These are phyloP conservation scores for Chaetomium sp. DNA, from an alignment of 2,329 filamentous ascomycete genomes.

Conservation along the genomic window DNA sequence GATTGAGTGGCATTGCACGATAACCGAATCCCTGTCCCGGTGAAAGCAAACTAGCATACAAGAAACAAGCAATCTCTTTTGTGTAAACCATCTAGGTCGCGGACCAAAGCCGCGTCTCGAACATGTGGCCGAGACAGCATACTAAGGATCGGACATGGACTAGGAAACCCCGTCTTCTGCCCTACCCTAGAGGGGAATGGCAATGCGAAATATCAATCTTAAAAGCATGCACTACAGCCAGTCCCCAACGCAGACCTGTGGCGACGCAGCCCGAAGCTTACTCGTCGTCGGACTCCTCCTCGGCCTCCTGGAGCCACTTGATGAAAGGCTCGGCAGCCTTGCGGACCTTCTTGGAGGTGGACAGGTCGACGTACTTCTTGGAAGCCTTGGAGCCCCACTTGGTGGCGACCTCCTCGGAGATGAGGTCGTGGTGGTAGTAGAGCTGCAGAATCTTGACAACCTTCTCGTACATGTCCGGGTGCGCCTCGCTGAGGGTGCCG, in stretches of 20 bases:
- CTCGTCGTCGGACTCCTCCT: conserved; percentile 59
- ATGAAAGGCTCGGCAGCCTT: conserved; percentile 93
- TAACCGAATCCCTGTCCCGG: neutral
- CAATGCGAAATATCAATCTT: conserved; percentile 16
- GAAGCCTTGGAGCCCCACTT: conserved; percentile 93
- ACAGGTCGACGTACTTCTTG: conserved; percentile 95
- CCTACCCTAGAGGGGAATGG: neutral
- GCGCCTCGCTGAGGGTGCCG: conserved; percentile 68
- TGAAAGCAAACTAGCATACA: conserved; percentile 5
- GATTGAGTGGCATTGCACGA: conserved; percentile 7
- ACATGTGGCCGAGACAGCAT: neutral
- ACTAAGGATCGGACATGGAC: neutral
- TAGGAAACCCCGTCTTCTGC: neutral
- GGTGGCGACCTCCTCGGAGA: conserved; percentile 84
- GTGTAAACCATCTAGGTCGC: conserved; percentile 20
- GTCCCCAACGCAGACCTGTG: neutral
- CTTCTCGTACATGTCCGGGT: conserved; percentile 73
- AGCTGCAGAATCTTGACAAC: conserved; percentile 85
- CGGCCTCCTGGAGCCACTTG: conserved; percentile 87
- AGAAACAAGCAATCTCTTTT: neutral
- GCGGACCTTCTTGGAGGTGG: conserved; percentile 91
- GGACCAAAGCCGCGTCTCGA: neutral
- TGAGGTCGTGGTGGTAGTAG: conserved; percentile 87
- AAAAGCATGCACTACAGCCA: neutral
- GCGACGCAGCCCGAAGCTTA: conserved; percentile 19